phyloP scores from a whole-genome alignment of 1,139 yeast species.

The Kluyveromyces sp. region DNA sequence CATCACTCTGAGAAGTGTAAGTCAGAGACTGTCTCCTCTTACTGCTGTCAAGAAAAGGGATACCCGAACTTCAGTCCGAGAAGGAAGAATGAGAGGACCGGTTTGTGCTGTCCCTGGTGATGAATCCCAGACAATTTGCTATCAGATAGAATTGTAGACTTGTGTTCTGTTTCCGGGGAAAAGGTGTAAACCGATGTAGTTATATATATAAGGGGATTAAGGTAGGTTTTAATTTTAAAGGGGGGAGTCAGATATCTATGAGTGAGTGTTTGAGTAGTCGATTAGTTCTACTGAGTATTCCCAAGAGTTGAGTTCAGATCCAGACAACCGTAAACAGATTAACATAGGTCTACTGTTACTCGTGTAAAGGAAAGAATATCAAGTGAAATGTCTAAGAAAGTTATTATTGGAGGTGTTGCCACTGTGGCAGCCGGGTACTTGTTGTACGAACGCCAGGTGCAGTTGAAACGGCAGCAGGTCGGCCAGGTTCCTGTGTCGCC shows the following conservation, averaged over 20 bases:
- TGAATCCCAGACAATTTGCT: neutral
- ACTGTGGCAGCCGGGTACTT: slow-evolving; percentile 21
- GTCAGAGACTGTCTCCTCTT: no score
- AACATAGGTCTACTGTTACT: no score
- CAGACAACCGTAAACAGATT: no score
- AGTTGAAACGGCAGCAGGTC: slow-evolving; percentile 16
- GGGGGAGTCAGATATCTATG: no score
- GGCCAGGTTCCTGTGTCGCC: slow-evolving; percentile 10
- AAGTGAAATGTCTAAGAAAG: slow-evolving; percentile 15
- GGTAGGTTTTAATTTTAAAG: no score
- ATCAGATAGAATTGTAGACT: neutral
- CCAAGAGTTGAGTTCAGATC: no score
- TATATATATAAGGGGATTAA: neutral
- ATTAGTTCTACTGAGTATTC: no score
- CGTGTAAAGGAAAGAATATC: neutral
- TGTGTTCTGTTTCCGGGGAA: neutral
- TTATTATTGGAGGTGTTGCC: slow-evolving; percentile 19
- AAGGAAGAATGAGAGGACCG: no score
- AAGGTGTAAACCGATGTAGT: neutral
- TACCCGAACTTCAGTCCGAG: no score
- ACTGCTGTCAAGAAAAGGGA: no score
- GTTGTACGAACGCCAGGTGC: slow-evolving; percentile 18
- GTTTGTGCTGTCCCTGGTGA: neutral
- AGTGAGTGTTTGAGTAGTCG: no score
- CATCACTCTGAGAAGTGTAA: no score